Evolutionary conservation across 495 filamentous ascomycete genomes (phyloP).

Genomic region (Penicillium argentinense): DNA sequence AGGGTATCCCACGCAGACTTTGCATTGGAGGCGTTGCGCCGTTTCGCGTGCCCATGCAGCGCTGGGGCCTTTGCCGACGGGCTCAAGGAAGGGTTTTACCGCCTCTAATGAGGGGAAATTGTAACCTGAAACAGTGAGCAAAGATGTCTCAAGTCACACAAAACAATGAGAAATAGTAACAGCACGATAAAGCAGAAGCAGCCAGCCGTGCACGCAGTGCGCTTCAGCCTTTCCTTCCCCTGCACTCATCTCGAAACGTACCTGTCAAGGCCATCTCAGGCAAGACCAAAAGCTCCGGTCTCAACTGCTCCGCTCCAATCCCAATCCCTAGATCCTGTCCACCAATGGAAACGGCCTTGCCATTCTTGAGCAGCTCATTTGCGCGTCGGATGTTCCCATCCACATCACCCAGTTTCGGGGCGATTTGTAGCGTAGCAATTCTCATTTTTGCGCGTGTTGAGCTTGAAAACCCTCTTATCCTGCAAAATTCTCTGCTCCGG

Average conservation of each 20-base stretch:
- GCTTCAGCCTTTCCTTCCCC: not conserved
- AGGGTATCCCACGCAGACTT: constrained; percentile 88
- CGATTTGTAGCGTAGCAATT: constrained; percentile 81
- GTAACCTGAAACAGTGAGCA: constrained; percentile 61
- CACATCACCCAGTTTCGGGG: constrained; percentile 70
- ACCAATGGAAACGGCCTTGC: constrained; percentile 15
- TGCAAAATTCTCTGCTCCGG: too few species aligned
- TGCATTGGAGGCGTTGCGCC: constrained; percentile 70
- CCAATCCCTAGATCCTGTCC: not conserved
- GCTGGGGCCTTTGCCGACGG: constrained; percentile 67
- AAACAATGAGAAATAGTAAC: not conserved
- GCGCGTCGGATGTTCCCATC: constrained; percentile 73
- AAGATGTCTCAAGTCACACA: too few species aligned
- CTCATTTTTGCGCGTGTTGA: constrained; percentile 54
- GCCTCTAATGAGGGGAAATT: constrained; percentile 79
- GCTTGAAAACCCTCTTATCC: constrained; percentile 13
- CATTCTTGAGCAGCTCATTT: constrained; percentile 63
- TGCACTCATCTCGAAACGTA: constrained; percentile 34
- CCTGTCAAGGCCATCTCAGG: constrained; percentile 89
- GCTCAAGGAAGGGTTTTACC: constrained; percentile 81
- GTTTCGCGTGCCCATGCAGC: constrained; percentile 76
- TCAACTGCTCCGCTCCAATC: constrained; percentile 28
- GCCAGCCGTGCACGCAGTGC: not conserved
- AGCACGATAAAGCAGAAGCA: too few species aligned
- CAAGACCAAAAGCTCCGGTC: constrained; percentile 65